Percentiles rank a stretch among this genome's conserved stretches.
Conservation (phyloP, 305 asterid species). For the Plantago coronopus region DNA sequence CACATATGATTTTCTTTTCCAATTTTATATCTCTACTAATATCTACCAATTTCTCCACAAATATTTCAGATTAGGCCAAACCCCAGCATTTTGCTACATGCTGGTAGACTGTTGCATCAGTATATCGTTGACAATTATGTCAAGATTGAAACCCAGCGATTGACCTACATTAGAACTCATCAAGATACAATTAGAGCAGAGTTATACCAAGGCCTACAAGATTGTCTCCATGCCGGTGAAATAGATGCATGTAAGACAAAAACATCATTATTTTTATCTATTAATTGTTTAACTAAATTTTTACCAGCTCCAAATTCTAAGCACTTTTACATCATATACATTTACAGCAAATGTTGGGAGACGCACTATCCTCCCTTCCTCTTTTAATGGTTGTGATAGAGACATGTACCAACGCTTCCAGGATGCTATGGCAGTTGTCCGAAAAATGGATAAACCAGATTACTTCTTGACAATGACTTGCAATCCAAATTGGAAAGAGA, state of each 20-base stretch:
- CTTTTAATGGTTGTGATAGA: neutral
- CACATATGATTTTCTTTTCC: no score
- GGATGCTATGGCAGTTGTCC: neutral
- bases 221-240: neutral
- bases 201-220: neutral
- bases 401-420: slow-evolving; percentile 1
- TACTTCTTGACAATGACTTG: neutral
- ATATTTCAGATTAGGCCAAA: neutral
- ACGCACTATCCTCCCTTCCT: neutral
- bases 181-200: neutral
- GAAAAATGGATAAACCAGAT: neutral
- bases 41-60: no score
- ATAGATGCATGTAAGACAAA: slow-evolving; percentile 3
- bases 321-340: neutral
- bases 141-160: slow-evolving; percentile 4
- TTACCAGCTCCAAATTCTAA: neutral
- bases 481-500: neutral
- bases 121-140: slow-evolving; percentile 3
- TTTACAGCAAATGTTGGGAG: neutral
- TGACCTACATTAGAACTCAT: neutral
- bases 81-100: neutral
- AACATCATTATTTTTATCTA: no score
- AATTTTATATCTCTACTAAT: no score
- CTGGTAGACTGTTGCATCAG: neutral
- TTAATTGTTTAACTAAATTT: no score